These are phyloP conservation scores for Neonectria magnoliae DNA, from an alignment of 2,329 filamentous ascomycete genomes.

Conservation along the genomic window DNA sequence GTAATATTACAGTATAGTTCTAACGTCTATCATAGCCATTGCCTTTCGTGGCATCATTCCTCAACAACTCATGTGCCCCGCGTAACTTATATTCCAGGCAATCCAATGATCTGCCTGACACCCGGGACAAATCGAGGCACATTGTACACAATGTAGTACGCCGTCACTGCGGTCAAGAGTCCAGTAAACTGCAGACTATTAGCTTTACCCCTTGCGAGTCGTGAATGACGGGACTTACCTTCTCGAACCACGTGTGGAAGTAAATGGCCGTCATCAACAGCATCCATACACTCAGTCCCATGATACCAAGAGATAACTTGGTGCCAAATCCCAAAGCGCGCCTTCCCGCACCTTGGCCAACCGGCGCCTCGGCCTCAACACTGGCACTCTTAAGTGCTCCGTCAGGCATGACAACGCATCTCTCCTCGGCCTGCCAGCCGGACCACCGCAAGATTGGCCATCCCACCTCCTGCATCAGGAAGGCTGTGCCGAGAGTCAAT, in stretches of 20 bases:
- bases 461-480: conserved; percentile 81
- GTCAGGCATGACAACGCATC: conserved; percentile 72
- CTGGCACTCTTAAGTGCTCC: conserved; percentile 71
- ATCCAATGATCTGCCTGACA: conserved; percentile 56
- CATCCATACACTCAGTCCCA: conserved; percentile 89
- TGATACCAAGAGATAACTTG: conserved; percentile 70
- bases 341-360: conserved; percentile 37
- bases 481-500: conserved; percentile 83
- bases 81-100: conserved; percentile 59
- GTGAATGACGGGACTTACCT: conserved; percentile 66
- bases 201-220: conserved; percentile 20
- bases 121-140: conserved; percentile 61
- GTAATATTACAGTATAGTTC: conserved; percentile 15
- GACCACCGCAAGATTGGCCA: conserved; percentile 64
- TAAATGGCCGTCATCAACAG: conserved; percentile 97
- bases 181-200: conserved; percentile 60
- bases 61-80: background rate
- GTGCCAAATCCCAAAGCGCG: conserved; percentile 56
- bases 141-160: conserved; percentile 62
- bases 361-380: conserved; percentile 53
- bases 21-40: conserved; percentile 13
- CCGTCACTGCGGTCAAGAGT: conserved; percentile 58
- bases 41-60: background rate
- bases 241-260: conserved; percentile 99
- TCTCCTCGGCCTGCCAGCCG: conserved; percentile 63